Base-by-base conservation (phyloP, 495 filamentous ascomycete genomes). In the Geoglossum glabrum region DNA sequence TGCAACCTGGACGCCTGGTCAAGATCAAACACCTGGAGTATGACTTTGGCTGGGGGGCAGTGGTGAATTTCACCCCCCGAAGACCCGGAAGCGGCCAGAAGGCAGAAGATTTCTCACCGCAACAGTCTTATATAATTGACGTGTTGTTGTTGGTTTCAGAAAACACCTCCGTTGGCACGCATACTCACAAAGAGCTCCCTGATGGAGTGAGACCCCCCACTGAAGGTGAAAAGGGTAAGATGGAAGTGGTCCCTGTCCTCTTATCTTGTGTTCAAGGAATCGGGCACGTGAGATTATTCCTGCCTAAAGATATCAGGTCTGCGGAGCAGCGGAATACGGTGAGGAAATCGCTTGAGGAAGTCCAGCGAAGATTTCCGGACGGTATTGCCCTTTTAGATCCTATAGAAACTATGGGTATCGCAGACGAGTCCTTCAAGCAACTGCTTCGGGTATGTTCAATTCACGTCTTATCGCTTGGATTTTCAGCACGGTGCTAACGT, bases 31-130 rank as follows among this genome's bases (percentile, higher is more conserved):
- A 85, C 64, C 78, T 81, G 51, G 81, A 83, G 54, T 69, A 78
- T 59, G 87, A 96, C 64, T 98, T 88, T 66, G 92, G 89, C 40
- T 98, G 92, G 93, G 92, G 90, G 55, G 82, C 84, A 0, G 77
- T 95, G 21, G 77, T 94, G 13, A 83, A 86, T 57, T 81, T 77
- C 61, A 78, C 74, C 1, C 70, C 73, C 56, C 81, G 88, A 34
- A 76, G 74, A 63, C 68, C 73, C 11, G 70, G 73, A 13, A 86
- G 80, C 64, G 72, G 74, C 15, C 69, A 77, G n/a, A 78, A 72
- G 17, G 71, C 75, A 50, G 79, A 86, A 43, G 77, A 85, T 27
- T 76, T 82, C 31, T 71, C 73, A 13, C 77, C 81, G 0, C 86
- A 94, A 63, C 75, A 94, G 65, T 77, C 75, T 1, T 86, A 82